A percentile compares a stretch with the other conserved stretches of the same genome.
phyloP scores from a whole-genome alignment of 2,329 filamentous ascomycete species.

The Didymella glomerata region DNA sequence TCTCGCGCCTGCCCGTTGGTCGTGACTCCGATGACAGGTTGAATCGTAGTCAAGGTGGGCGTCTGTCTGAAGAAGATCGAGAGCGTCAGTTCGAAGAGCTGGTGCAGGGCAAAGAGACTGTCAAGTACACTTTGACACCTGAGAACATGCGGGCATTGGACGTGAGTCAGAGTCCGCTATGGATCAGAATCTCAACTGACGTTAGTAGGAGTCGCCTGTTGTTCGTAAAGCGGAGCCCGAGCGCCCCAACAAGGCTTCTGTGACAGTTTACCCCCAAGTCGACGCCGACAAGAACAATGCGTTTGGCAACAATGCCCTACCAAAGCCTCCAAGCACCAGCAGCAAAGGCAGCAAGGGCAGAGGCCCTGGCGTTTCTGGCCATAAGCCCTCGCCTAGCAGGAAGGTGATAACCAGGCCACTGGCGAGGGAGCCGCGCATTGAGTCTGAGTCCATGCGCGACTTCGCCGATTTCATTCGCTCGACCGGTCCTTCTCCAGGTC shows the following conservation, averaged over 20 bases:
- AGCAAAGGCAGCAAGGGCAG: slow-evolving; percentile 29
- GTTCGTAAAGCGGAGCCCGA: slow-evolving; percentile 31
- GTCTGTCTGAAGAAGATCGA: slow-evolving; percentile 52
- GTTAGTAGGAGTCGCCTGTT: slow-evolving; percentile 35
- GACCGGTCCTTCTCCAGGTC: slow-evolving; percentile 67
- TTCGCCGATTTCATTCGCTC: slow-evolving; percentile 91
- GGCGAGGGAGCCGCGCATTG: slow-evolving; percentile 77
- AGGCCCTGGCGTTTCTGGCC: slow-evolving; percentile 27
- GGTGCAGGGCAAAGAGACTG: slow-evolving; percentile 57
- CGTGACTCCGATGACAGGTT: slow-evolving; percentile 45
- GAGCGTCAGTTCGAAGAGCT: slow-evolving; percentile 58
- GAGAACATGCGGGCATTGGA: slow-evolving; percentile 56
- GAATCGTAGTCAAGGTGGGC: slow-evolving; percentile 39
- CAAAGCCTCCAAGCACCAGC: slow-evolving; percentile 27
- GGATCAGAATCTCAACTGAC: slow-evolving; percentile 4
- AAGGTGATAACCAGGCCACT: slow-evolving; percentile 42
- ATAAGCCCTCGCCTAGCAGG: slow-evolving; percentile 38
- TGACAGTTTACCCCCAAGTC: slow-evolving; percentile 46
- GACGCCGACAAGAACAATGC: slow-evolving; percentile 40
- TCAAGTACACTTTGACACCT: slow-evolving; percentile 61
- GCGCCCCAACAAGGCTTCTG: slow-evolving; percentile 32
- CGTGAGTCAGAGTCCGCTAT: slow-evolving; percentile 43
- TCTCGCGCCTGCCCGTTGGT: slow-evolving; percentile 43
- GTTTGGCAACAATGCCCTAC: slow-evolving; percentile 40
- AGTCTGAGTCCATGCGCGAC: slow-evolving; percentile 76